These are phyloP conservation scores for Actinidia polygama DNA, from an alignment of 179 eudicot species.

Conservation along the genomic window DNA sequence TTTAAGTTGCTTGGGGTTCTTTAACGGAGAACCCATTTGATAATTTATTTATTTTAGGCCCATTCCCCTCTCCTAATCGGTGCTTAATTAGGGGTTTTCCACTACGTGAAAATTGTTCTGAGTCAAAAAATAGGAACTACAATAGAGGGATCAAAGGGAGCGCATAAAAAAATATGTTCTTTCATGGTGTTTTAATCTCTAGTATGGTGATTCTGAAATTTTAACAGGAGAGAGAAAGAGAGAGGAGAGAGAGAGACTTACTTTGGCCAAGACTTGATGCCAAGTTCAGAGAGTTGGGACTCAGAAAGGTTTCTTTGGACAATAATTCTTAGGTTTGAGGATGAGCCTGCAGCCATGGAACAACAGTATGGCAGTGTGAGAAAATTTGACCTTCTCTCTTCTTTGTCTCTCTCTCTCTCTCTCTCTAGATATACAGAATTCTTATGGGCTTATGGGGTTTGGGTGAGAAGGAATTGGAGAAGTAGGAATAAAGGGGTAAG, in stretches of 20 bases:
- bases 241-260: slow-evolving; percentile 32
- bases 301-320: slow-evolving; percentile 78
- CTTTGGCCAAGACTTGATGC: slow-evolving; percentile 97
- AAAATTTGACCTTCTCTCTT: not conserved
- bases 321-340: slow-evolving; percentile 54
- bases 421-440: not conserved
- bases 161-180: too few species aligned
- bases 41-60: too few species aligned
- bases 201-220: too few species aligned
- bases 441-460: not conserved
- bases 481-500: not conserved
- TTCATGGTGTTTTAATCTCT: too few species aligned
- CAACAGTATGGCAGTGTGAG: not conserved
- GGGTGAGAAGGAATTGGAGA: not conserved
- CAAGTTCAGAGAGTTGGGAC: slow-evolving; percentile 73
- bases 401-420: not conserved
- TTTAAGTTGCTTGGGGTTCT: too few species aligned
- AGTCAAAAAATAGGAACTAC: too few species aligned
- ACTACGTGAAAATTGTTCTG: too few species aligned
- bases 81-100: too few species aligned
- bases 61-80: too few species aligned
- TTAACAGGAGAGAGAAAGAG: not conserved
- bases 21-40: too few species aligned
- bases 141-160: too few species aligned
- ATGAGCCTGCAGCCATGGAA: slow-evolving; percentile 41